Evolutionary conservation across 495 filamentous ascomycete species (phyloP).

Genomic region (Penicillium canariense): DNA sequence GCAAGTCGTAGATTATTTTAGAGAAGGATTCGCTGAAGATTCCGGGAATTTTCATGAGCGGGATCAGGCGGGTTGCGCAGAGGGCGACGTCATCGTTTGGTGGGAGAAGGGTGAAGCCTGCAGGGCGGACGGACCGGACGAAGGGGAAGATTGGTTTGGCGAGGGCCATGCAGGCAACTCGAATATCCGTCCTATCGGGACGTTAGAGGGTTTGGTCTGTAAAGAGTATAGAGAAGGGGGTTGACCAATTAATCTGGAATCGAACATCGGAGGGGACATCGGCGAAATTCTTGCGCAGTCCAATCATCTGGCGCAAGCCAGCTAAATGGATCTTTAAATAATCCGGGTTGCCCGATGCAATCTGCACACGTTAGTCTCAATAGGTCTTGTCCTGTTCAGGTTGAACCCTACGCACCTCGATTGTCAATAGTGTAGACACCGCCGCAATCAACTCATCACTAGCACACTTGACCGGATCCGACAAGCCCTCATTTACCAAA

Average conservation of each 20-base stretch:
- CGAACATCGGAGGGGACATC: slow-evolving; percentile 43
- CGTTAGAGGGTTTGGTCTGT: slow-evolving; percentile 11
- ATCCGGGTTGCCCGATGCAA: slow-evolving; percentile 45
- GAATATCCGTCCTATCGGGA: slow-evolving; percentile 43
- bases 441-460: slow-evolving; percentile 48
- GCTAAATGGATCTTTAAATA: slow-evolving; percentile 48
- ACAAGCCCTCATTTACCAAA: slow-evolving; percentile 45
- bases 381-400: not conserved
- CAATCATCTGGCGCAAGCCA: slow-evolving; percentile 47
- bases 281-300: slow-evolving; percentile 41
- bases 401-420: slow-evolving; percentile 35
- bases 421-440: slow-evolving; percentile 44
- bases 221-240: not conserved
- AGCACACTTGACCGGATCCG: slow-evolving; percentile 40
- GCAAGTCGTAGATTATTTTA: slow-evolving; percentile 38
- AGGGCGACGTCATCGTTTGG: slow-evolving; percentile 35
- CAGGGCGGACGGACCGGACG: slow-evolving; percentile 38
- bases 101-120: slow-evolving; percentile 33
- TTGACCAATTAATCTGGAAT: slow-evolving; percentile 48
- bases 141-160: slow-evolving; percentile 49
- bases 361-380: slow-evolving; percentile 21
- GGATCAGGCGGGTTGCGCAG: slow-evolving; percentile 36
- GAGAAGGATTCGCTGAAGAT: slow-evolving; percentile 37
- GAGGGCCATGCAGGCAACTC: slow-evolving; percentile 45
- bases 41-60: slow-evolving; percentile 39